Evolutionary conservation across 2,329 filamentous ascomycete species (phyloP), one percentile per base, ranked within the genome.

Genomic region (Parascedosporium putredinis): DNA sequence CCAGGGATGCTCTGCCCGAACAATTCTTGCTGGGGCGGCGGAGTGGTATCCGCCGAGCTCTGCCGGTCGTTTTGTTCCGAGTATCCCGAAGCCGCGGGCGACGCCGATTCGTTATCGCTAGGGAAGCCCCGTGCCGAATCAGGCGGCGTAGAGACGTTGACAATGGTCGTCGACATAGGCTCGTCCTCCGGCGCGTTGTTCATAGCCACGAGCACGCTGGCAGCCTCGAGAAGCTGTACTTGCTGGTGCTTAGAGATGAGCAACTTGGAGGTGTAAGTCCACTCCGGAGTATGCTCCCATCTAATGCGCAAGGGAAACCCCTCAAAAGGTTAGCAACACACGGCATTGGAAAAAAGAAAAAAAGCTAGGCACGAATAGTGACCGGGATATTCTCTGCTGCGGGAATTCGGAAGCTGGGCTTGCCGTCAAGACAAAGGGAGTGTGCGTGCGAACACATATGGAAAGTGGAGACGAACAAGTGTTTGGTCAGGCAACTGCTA

Each of bases 221-320:
- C 93, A 36, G 93, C 93, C 69, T 98, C 93, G 53, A 98, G 79
- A 53, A 98, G 78, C 67, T 98, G 93, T 49, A 98, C 93, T 73
- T 98, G 93, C 70, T 98, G 93, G 68, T 98, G 93, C 77, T 98
- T 98, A 59, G 91, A 97, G 60, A 98, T 97, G 64, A 97, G 83
- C 64, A 97, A 76, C 72, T 97, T 97, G 59, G 93, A 97, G 50
- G 93, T 98, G 65, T 85, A 84, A 48, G 90, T 87, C 93, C 93
- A 98, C 72, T 95, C 88, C 58, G 93, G 91, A 66, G 94, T 95
- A 70, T 98, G 93, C 73, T 98, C 93, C 93, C 93, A 98, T 78
- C 91, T 98, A 80, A 20, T 43, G 45, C 34, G 47, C 34, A 29
- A 42, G 61, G 55, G 55, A 52, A 27, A 36, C 20, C 20, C 5